Evolutionary conservation across 371 early-diverging fungal genomes (phyloP).

Genomic region (Mortierella sp.): DNA sequence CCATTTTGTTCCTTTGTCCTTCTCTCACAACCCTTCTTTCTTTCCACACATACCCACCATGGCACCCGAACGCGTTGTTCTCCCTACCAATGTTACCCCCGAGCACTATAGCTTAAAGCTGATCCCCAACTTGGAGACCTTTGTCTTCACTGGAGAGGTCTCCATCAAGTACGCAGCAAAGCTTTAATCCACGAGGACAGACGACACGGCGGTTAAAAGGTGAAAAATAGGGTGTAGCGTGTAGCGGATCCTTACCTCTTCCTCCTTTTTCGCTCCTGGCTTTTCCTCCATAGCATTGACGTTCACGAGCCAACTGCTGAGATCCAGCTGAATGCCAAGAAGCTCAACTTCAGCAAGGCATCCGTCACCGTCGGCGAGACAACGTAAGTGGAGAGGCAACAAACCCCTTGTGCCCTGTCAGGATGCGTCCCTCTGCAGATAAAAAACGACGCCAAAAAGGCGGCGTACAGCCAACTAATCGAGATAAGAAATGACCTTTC

Average conservation of each 20-base stretch:
- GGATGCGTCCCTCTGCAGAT: neutral
- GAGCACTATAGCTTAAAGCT: conserved; percentile 80
- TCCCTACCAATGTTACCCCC: conserved; percentile 82
- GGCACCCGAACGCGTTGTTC: conserved; percentile 64
- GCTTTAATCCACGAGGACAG: neutral
- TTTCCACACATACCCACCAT: conserved; percentile 11
- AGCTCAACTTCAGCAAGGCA: conserved; percentile 60
- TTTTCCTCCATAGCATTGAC: conserved; percentile 42
- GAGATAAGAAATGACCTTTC: neutral
- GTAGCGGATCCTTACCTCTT: neutral
- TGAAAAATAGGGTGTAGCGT: neutral
- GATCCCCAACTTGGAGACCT: conserved; percentile 74
- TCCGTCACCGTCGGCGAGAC: conserved; percentile 14
- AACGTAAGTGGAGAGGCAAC: conserved; percentile 8
- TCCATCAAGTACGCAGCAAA: conserved; percentile 25
- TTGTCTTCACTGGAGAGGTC: conserved; percentile 72
- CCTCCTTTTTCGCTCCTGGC: neutral
- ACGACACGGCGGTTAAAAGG: neutral
- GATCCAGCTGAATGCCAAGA: conserved; percentile 74
- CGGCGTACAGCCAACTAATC: neutral
- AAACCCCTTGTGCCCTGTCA: neutral
- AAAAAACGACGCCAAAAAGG: neutral
- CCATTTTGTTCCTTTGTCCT: neutral
- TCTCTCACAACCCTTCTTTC: neutral
- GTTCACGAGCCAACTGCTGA: conserved; percentile 66